Evolutionary conservation across 2,329 filamentous ascomycete species (phyloP).

Genomic region (Setomelanomma holmii): DNA sequence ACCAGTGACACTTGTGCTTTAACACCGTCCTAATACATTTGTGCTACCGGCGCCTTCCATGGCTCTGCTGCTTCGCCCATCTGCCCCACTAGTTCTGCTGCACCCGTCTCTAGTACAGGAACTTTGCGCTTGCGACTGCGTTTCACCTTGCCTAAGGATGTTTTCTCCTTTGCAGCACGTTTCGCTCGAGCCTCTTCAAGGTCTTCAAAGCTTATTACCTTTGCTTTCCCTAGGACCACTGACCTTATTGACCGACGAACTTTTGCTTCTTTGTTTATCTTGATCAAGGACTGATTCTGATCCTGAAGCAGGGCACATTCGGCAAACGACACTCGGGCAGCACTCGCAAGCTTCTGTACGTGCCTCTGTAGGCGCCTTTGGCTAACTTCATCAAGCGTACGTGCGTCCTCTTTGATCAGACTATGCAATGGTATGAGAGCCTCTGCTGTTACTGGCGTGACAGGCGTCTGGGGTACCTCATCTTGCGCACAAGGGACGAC

Average conservation of each 20-base stretch:
- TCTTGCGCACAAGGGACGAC: background rate
- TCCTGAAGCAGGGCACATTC: too few species aligned
- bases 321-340: background rate
- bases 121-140: too few species aligned
- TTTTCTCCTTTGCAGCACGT: background rate
- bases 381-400: slow-evolving; percentile 29
- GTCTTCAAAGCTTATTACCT: background rate
- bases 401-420: slow-evolving; percentile 20
- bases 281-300: too few species aligned
- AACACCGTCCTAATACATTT: background rate
- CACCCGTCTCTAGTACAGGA: too few species aligned
- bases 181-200: background rate
- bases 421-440: slow-evolving; percentile 26
- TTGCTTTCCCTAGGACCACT: background rate
- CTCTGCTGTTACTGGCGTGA: slow-evolving; percentile 32
- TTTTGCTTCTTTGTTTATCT: background rate
- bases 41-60: background rate
- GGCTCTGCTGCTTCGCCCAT: background rate
- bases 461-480: background rate
- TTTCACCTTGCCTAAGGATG: background rate
- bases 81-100: background rate
- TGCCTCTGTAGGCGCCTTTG: slow-evolving; percentile 26
- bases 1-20: background rate
- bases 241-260: background rate
- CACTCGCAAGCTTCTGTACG: background rate